phyloP scores from a whole-genome alignment of 164 flowering plant genomes.

The Paratinospora sagittata region DNA sequence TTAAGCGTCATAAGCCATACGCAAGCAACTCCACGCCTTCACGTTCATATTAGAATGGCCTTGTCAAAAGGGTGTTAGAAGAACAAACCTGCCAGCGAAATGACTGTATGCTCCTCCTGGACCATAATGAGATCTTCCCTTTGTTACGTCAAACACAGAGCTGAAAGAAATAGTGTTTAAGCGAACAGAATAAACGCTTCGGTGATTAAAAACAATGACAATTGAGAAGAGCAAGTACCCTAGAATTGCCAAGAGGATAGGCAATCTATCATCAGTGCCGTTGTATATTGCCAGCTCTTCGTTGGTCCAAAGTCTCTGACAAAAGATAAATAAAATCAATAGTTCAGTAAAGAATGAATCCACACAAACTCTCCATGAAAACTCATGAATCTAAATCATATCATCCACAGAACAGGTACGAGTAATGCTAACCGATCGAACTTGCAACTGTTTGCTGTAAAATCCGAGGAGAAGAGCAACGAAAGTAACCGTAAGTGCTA shows the following conservation, averaged over 20 bases:
- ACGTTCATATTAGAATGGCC: neutral
- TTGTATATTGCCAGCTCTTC: constrained; percentile 62
- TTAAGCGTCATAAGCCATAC: too few relatives aligned
- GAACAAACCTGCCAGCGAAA: constrained; percentile 78
- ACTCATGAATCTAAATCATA: neutral
- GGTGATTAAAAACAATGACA: neutral
- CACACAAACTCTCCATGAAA: neutral
- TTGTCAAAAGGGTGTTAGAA: neutral
- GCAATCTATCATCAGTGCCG: constrained; percentile 60
- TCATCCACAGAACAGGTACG: neutral
- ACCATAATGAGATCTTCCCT: constrained; percentile 87
- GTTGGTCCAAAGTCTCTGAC: constrained; percentile 41
- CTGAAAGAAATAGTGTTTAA: constrained; percentile 30
- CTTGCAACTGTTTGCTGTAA: neutral
- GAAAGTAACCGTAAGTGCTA: neutral
- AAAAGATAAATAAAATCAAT: neutral
- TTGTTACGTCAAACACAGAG: constrained; percentile 90
- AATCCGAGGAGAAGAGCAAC: neutral
- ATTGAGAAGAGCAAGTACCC: constrained; percentile 31
- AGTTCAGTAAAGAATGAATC: neutral
- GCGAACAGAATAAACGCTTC: neutral
- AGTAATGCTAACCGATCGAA: neutral
- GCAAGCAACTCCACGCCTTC: neutral
- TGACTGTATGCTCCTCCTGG: constrained; percentile 79
- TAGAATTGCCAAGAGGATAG: constrained; percentile 65